phyloP scores from a whole-genome alignment of 371 early-diverging fungal genomes.

The Encephalitozoon cuniculi region DNA sequence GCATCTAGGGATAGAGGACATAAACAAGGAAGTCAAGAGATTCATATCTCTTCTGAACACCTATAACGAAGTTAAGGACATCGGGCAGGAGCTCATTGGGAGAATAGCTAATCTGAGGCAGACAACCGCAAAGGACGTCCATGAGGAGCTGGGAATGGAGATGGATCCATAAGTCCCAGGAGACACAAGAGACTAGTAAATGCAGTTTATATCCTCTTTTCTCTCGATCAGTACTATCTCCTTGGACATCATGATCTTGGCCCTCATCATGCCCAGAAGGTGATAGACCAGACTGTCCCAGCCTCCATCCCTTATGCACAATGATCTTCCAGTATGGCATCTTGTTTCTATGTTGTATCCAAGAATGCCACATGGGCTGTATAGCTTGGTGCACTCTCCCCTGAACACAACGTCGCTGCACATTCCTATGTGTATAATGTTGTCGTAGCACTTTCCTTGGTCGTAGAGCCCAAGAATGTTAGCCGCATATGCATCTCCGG shows the following conservation, averaged over 20 bases:
- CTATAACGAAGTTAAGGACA: constrained; percentile 60
- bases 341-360: constrained; percentile 39
- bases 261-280: neutral
- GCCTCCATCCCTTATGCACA: constrained; percentile 11
- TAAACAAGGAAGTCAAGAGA: constrained; percentile 35
- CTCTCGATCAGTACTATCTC: neutral
- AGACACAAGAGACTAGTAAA: neutral
- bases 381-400: constrained; percentile 29
- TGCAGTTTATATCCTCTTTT: neutral
- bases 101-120: constrained; percentile 51
- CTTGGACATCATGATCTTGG: neutral
- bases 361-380: constrained; percentile 24
- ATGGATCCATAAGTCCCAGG: neutral
- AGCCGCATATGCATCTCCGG: constrained; percentile 46
- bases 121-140: constrained; percentile 40
- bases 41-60: constrained; percentile 48
- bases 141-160: constrained; percentile 39
- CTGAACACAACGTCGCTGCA: constrained; percentile 41
- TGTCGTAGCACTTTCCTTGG: neutral
- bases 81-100: constrained; percentile 50
- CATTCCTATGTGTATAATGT: constrained; percentile 34
- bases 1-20: constrained; percentile 35
- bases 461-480: neutral
- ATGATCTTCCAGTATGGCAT: constrained; percentile 37
- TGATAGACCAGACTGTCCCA: constrained; percentile 7